Base-by-base conservation (phyloP, 225 moss, liverwort and hornwort genomes). In the Takakia lepidozioides region DNA sequence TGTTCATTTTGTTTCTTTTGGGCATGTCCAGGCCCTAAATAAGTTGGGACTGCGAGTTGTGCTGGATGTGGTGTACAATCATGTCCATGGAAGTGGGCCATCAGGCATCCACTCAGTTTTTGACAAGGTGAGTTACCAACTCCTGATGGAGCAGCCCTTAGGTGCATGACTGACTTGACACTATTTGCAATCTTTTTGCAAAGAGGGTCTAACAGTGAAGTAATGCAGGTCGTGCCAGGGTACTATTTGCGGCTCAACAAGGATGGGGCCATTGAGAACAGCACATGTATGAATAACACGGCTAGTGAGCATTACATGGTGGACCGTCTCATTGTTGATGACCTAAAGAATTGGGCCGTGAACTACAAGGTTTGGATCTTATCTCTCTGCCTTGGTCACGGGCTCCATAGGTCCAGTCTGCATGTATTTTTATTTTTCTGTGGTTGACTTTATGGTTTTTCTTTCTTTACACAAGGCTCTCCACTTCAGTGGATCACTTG, bases 281-380 rank as follows among this genome's bases (percentile, higher is more conserved):
- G 90, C 61, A 87, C 95, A 10, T 95, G 90, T 62, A 80, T 90
- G 86, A 95, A 95, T 67, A 95, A 95, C 52, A 89, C 93, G 51
- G 93, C 93, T 30, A 72, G 79, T 78, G 93, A 95, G 66, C 89
- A 95, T 59, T 82, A 86, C 52, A 95, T 95, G 93, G 48, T 95
- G 63, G 93, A 95, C 46, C 84, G 93, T 17, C 86, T 95, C 49
- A 80, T 95, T 61, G 76, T 87, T 42, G 93, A 95, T 61, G 93
- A 95, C 60, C 78, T 95, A 3, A 67, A 70, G 70, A 81, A 65
- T 60, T 95, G 93, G 93, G 93, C 93, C 58, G 81, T 70, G 57
- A 72, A 84, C 27, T 95, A 95, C 66, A 86, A 95, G 86, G 87
- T 83, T 24, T 46, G 6, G 45, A 8, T 46, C 22, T 13, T 46